Percentiles rank a stretch among this genome's conserved stretches.
Evolutionary conservation across 768 basidiomycete species (phyloP).

Genomic region (Naematelia aurantialba): DNA sequence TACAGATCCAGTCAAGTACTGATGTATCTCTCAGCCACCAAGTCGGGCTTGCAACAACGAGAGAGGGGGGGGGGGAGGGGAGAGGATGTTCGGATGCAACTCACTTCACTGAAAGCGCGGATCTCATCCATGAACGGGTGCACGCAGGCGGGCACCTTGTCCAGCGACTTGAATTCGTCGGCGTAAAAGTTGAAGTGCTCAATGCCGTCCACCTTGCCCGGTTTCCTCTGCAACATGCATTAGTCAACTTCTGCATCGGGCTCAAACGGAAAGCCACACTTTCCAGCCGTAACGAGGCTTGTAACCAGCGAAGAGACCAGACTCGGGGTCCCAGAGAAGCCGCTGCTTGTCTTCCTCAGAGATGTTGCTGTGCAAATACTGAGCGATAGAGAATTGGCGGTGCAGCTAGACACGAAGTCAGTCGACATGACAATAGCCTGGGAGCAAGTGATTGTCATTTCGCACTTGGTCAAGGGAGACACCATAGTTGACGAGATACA

Average conservation of each 20-base stretch:
- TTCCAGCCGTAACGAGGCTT: constrained; percentile 29
- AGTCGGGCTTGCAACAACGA: too few species aligned
- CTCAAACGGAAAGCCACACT: constrained; percentile 24
- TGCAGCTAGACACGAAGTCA: constrained; percentile 22
- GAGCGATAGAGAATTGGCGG: constrained; percentile 29
- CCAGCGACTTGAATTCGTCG: constrained; percentile 13
- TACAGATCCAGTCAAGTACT: constrained; percentile 26
- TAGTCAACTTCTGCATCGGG: constrained; percentile 5
- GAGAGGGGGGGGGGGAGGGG: too few species aligned
- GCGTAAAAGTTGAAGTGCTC: constrained; percentile 35
- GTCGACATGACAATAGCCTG: neutral
- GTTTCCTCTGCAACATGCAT: constrained; percentile 12
- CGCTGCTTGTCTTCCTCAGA: constrained; percentile 27
- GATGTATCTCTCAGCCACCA: too few species aligned
- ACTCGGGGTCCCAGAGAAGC: constrained; percentile 24
- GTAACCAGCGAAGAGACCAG: constrained; percentile 30
- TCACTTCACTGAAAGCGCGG: constrained; percentile 16
- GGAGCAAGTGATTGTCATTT: too few species aligned
- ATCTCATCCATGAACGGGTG: constrained; percentile 34
- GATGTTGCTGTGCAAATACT: constrained; percentile 27
- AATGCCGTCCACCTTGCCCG: constrained; percentile 20
- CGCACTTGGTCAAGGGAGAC: constrained; percentile 24
- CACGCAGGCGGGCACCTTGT: constrained; percentile 17
- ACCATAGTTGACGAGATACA: constrained; percentile 35
- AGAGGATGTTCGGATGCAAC: too few species aligned